Conservation (phyloP, 2,329 filamentous ascomycete genomes). For the Hortaea sp. region DNA sequence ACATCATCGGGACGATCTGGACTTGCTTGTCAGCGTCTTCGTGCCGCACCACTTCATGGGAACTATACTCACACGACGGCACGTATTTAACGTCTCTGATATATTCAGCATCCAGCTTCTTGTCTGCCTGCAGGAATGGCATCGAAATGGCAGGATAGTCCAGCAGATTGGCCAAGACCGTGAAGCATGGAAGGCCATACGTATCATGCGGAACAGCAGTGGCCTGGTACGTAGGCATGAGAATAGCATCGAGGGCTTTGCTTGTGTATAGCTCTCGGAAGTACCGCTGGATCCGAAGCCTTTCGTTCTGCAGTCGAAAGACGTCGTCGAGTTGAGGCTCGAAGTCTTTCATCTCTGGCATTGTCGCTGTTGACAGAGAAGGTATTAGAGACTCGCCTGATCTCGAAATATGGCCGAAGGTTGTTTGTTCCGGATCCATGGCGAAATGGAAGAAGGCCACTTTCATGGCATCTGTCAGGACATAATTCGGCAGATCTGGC, state of each 20-base stretch:
- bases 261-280: slow-evolving; percentile 36
- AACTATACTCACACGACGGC: slow-evolving; percentile 27
- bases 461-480: slow-evolving; percentile 23
- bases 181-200: slow-evolving; percentile 39
- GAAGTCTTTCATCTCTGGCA: slow-evolving; percentile 24
- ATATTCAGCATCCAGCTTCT: slow-evolving; percentile 21
- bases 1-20: slow-evolving; percentile 26
- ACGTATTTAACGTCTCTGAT: slow-evolving; percentile 2
- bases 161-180: slow-evolving; percentile 37
- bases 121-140: slow-evolving; percentile 22
- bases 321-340: slow-evolving; percentile 30
- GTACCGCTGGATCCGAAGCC: slow-evolving; percentile 23
- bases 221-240: slow-evolving; percentile 31
- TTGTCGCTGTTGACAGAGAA: slow-evolving; percentile 25
- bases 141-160: slow-evolving; percentile 4
- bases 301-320: slow-evolving; percentile 33
- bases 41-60: neutral
- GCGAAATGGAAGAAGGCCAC: slow-evolving; percentile 35
- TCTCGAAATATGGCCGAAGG: slow-evolving; percentile 23
- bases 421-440: slow-evolving; percentile 28
- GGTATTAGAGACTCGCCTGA: slow-evolving; percentile 37
- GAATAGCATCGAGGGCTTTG: slow-evolving; percentile 42
- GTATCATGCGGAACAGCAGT: slow-evolving; percentile 45
- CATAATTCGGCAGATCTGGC: slow-evolving; percentile 13
- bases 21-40: slow-evolving; percentile 6